Evolutionary conservation across 2,329 filamentous ascomycete species (phyloP).

Genomic region (Penicillium sp.): DNA sequence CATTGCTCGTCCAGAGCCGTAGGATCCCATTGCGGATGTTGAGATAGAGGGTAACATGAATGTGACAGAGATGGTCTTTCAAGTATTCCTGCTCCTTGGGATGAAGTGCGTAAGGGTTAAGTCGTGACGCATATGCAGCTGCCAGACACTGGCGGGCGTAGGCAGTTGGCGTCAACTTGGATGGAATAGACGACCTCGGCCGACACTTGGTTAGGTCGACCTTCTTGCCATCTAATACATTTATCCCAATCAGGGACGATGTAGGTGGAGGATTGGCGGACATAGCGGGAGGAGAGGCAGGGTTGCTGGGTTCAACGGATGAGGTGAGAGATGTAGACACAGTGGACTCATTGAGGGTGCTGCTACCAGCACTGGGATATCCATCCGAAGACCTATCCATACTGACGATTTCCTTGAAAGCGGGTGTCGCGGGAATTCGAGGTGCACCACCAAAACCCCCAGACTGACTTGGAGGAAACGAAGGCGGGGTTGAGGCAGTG

Average conservation of each 20-base stretch:
- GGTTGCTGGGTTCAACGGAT: slow-evolving; percentile 21
- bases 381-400: not conserved
- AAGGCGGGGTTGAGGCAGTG: not conserved
- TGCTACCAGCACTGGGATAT: slow-evolving; percentile 17
- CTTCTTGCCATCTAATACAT: slow-evolving; percentile 22
- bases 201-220: slow-evolving; percentile 49
- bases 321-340: slow-evolving; percentile 25
- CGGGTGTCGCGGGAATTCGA: too few species aligned
- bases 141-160: slow-evolving; percentile 89
- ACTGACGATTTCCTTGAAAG: too few species aligned
- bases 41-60: slow-evolving; percentile 89
- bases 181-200: slow-evolving; percentile 78
- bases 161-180: slow-evolving; percentile 62
- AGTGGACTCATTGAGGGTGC: slow-evolving; percentile 24
- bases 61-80: slow-evolving; percentile 72
- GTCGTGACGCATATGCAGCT: slow-evolving; percentile 79
- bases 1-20: slow-evolving; percentile 81
- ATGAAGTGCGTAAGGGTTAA: slow-evolving; percentile 86
- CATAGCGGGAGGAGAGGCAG: slow-evolving; percentile 23
- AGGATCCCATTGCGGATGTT: slow-evolving; percentile 95
- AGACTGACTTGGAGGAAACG: not conserved
- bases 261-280: slow-evolving; percentile 12
- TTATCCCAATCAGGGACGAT: slow-evolving; percentile 14
- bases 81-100: slow-evolving; percentile 75
- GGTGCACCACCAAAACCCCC: too few species aligned